phyloP scores from a whole-genome alignment of 345 rosid species.

The Erodium maritimum region DNA sequence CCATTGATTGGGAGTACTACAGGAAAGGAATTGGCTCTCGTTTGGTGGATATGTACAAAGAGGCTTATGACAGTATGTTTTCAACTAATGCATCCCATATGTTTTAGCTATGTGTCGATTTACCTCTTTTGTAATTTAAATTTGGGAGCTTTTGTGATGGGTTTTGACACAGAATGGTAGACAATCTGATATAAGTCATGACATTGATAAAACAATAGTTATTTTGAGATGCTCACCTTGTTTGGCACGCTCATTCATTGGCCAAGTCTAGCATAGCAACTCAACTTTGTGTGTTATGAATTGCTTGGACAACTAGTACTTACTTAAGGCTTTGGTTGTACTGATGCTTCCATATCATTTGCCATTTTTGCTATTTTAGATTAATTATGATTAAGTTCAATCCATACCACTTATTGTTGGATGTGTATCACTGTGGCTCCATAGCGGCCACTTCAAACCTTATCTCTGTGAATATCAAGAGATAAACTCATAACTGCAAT shows the following conservation, averaged over 20 bases:
- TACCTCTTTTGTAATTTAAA: not conserved
- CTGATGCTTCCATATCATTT: not conserved
- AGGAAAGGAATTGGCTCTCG: conserved; percentile 85
- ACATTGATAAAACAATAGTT: not conserved
- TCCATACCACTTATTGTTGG: not conserved
- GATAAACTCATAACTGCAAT: too few relatives aligned
- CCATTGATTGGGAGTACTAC: conserved; percentile 85
- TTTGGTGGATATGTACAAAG: conserved; percentile 90
- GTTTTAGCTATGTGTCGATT: too few relatives aligned
- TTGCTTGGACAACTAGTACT: too few relatives aligned
- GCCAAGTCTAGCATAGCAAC: too few relatives aligned
- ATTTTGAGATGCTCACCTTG: not conserved
- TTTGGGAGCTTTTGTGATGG: not conserved
- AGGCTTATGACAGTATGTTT: conserved; percentile 76
- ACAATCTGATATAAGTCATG: too few relatives aligned
- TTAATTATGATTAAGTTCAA: not conserved
- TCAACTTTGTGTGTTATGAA: too few relatives aligned
- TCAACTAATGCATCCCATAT: not conserved
- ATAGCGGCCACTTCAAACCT: too few relatives aligned
- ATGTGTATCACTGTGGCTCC: not conserved
- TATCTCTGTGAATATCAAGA: too few relatives aligned
- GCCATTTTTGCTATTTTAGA: not conserved
- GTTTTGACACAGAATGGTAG: not conserved
- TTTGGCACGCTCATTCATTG: not conserved
- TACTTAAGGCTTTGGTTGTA: not conserved